Percentiles rank a stretch among this genome's conserved stretches.
phyloP scores from a whole-genome alignment of 768 basidiomycete species.

The Scleroderma citrinum region DNA sequence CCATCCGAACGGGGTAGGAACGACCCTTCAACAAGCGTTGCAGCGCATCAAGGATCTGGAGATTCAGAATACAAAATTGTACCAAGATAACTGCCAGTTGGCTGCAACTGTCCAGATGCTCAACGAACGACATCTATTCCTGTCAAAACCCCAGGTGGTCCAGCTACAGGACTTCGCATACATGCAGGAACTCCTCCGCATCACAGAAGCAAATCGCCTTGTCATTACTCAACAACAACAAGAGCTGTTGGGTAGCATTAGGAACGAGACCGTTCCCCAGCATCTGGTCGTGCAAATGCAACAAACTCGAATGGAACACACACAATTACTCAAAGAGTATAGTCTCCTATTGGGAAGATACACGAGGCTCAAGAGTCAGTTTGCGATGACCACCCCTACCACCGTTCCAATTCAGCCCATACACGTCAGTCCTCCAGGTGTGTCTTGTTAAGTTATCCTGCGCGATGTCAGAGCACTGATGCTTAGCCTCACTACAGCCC shows the following conservation, averaged over 20 bases:
- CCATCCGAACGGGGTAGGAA: conserved; percentile 31
- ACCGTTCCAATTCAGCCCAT: conserved; percentile 3
- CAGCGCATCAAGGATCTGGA: conserved; percentile 30
- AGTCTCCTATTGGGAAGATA: conserved; percentile 18
- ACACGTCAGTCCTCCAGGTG: conserved; percentile 5
- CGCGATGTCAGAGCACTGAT: too few species aligned
- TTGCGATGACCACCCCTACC: conserved; percentile 1
- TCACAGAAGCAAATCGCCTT: conserved; percentile 14
- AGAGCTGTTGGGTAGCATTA: conserved; percentile 14
- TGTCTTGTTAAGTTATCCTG: neutral
- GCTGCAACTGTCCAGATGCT: conserved; percentile 24
- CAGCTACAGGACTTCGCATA: conserved; percentile 14
- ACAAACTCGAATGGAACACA: conserved; percentile 11
- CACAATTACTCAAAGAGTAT: conserved; percentile 18
- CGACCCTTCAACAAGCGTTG: conserved; percentile 19
- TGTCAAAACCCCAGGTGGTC: conserved; percentile 11
- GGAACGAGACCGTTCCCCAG: conserved; percentile 11
- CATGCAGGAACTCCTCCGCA: conserved; percentile 23
- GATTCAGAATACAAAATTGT: conserved; percentile 28
- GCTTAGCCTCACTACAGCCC: neutral
- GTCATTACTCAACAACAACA: conserved; percentile 20
- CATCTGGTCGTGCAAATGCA: conserved; percentile 16
- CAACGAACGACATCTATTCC: conserved; percentile 23
- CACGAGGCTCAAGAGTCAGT: conserved; percentile 7
- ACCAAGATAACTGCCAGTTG: conserved; percentile 33